Evolutionary conservation across 2,329 filamentous ascomycete genomes (phyloP), one percentile per base, ranked within the genome.

Genomic region (Clarireedia sp.): DNA sequence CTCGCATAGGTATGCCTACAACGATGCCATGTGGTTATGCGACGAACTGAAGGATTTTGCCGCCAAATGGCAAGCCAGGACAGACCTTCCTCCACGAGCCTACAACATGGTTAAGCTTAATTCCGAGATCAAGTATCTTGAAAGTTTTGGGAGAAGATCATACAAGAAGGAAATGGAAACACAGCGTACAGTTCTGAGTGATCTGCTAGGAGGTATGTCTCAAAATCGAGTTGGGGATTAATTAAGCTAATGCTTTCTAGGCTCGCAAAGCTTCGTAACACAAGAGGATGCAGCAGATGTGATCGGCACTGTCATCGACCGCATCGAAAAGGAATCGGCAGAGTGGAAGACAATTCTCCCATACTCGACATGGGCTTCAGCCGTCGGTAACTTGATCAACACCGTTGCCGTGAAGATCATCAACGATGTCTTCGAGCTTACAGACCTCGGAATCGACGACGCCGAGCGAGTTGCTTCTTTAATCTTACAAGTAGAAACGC

Each of bases 21-120:
- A 87, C 58, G 84, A 87, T 64, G 77, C 81, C 38, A 78, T 77
- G 61, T 85, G 85, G 66, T 71, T 87, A 7, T 76, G 82, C 1
- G 81, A 85, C 63, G 74, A 73, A 50, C 70, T 87, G 6, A 68
- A 71, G 2, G 74, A 76, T 1, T 76, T 82, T 54, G 68, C 73
- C 0, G 64, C 68, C 2, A 62, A 69, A 1, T 85, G 81, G 82
- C 78, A 78, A 61, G 64, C 71, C 19, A 76, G 81, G 2, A 70
- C 74, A 5, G 78, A 83, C 59, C 65, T 85, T 6, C 72, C 73
- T 2, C 66, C 72, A 2, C 72, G 76, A 10, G 78, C 79, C 1
- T 74, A 74, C 45, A 73, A 70, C 51, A 78, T 82, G 74, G 71
- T 85, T 17, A 78, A 78, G 16, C 70, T 85, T 1, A 80, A 83